These are phyloP conservation scores for Ilyonectria destructans DNA, from an alignment of 2,329 filamentous ascomycete species.

Conservation along the genomic window DNA sequence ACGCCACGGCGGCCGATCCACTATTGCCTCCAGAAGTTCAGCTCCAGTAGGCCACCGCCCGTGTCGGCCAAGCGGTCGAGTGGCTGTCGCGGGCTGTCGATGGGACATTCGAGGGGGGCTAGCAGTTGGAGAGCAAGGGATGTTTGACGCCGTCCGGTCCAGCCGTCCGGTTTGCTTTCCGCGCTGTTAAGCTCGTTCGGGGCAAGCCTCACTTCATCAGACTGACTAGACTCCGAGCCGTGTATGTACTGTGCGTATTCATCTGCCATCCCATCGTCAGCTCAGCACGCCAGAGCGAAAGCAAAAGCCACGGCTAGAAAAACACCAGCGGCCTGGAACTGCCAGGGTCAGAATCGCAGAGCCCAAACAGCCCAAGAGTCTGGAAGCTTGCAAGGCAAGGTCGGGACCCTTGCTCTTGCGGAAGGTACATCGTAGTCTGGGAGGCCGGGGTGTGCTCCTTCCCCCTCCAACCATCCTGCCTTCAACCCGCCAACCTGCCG, in stretches of 20 bases:
- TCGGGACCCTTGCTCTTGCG: constrained; percentile 10
- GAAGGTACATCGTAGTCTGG: not conserved
- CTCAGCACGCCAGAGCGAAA: constrained; percentile 15
- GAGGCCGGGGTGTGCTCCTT: constrained; percentile 36
- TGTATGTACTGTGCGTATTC: constrained; percentile 14
- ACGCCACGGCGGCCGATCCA: constrained; percentile 35
- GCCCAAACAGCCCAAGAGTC: constrained; percentile 4
- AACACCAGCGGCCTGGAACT: not conserved
- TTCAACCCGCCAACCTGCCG: constrained; percentile 17
- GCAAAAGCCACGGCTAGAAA: not conserved
- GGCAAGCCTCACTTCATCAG: constrained; percentile 32
- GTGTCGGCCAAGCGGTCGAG: constrained; percentile 21
- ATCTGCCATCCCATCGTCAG: constrained; percentile 32
- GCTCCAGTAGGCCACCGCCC: constrained; percentile 29
- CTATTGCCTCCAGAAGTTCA: constrained; percentile 26
- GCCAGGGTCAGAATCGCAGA: constrained; percentile 15
- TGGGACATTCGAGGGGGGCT: constrained; percentile 31
- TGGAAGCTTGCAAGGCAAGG: constrained; percentile 14
- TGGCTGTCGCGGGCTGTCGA: constrained; percentile 22
- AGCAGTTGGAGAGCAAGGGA: constrained; percentile 33
- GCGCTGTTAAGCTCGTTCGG: constrained; percentile 43
- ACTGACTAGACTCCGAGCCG: constrained; percentile 18
- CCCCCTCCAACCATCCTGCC: constrained; percentile 33
- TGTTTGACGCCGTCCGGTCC: constrained; percentile 32
- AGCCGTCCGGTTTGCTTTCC: constrained; percentile 41